phyloP scores from a whole-genome alignment of 495 filamentous ascomycete genomes.

The Penicillium verhagenii region DNA sequence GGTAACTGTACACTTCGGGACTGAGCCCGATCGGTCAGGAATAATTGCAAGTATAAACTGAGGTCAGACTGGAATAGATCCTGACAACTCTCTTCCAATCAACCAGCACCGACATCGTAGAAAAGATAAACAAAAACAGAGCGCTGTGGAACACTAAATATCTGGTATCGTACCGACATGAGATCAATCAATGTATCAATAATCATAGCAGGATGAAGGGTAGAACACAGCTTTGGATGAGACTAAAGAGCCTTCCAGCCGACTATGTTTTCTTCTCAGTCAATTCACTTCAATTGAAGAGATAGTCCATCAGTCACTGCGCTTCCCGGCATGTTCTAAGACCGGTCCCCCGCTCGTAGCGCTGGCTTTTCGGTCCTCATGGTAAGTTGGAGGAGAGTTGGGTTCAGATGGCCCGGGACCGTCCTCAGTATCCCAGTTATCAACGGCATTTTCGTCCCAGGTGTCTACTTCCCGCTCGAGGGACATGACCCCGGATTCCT shows the following conservation, averaged over 20 bases:
- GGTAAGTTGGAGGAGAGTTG: conserved; percentile 19
- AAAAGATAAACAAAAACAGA: conserved; percentile 4
- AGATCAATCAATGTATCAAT: conserved; percentile 19
- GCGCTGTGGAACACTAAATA: conserved; percentile 12
- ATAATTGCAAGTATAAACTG: conserved; percentile 3
- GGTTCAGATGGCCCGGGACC: conserved; percentile 20
- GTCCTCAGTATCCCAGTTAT: conserved; percentile 70
- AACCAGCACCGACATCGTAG: neutral
- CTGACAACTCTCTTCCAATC: neutral
- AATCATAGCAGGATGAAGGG: conserved; percentile 8
- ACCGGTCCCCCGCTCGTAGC: neutral
- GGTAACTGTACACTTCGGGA: conserved; percentile 6
- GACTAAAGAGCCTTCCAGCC: neutral
- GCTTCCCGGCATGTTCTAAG: conserved; percentile 11
- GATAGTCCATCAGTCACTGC: conserved; percentile 14
- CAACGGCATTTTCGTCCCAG: conserved; percentile 79
- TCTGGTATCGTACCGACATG: conserved; percentile 21
- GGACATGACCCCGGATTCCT: conserved; percentile 53
- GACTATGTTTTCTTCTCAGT: neutral
- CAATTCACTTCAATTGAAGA: neutral
- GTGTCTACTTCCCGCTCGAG: conserved; percentile 76
- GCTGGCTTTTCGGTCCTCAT: conserved; percentile 13
- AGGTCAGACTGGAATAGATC: neutral
- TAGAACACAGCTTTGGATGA: neutral
- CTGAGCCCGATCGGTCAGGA: neutral